Percentiles rank a stretch among this genome's conserved stretches.
Evolutionary conservation across 2,329 filamentous ascomycete genomes (phyloP).

Genomic region (Fusarium verrucosum): DNA sequence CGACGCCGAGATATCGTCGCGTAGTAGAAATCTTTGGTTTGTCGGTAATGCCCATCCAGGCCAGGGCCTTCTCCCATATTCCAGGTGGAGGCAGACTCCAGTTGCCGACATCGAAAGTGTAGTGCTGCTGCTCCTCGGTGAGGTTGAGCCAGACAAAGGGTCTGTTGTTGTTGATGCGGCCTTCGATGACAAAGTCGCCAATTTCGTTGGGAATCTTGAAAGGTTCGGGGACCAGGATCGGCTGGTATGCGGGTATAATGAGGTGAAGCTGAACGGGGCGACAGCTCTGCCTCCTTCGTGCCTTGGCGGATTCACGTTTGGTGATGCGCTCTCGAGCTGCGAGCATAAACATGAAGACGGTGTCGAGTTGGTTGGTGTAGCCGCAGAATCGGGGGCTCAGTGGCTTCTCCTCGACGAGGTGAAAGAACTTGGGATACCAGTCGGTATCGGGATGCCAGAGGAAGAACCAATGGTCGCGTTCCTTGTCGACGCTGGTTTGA

Average conservation of each 20-base stretch:
- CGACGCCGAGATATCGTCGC: constrained; percentile 42
- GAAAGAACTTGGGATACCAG: constrained; percentile 54
- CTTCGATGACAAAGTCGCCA: constrained; percentile 52
- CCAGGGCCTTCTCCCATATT: constrained; percentile 43
- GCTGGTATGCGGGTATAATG: constrained; percentile 53
- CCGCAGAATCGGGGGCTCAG: constrained; percentile 51
- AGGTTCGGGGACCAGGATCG: constrained; percentile 50
- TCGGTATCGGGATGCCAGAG: constrained; percentile 54
- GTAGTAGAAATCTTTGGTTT: constrained; percentile 29
- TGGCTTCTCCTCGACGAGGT: constrained; percentile 48
- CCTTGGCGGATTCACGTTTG: constrained; percentile 41
- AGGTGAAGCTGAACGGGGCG: constrained; percentile 48
- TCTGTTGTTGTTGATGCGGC: constrained; percentile 51
- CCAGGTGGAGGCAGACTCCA: constrained; percentile 45
- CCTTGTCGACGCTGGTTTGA: constrained; percentile 46
- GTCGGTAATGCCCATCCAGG: constrained; percentile 43
- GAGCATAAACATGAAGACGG: constrained; percentile 53
- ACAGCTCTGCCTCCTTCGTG: constrained; percentile 32
- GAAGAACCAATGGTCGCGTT: constrained; percentile 52
- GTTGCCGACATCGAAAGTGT: constrained; percentile 47
- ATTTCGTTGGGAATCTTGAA: constrained; percentile 50
- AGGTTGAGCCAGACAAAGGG: constrained; percentile 53
- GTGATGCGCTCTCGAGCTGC: constrained; percentile 45
- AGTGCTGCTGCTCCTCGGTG: constrained; percentile 48
- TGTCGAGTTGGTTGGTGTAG: constrained; percentile 54